Base-by-base conservation (phyloP, 139 green algal species). In the Chlorella sorokiniana region DNA sequence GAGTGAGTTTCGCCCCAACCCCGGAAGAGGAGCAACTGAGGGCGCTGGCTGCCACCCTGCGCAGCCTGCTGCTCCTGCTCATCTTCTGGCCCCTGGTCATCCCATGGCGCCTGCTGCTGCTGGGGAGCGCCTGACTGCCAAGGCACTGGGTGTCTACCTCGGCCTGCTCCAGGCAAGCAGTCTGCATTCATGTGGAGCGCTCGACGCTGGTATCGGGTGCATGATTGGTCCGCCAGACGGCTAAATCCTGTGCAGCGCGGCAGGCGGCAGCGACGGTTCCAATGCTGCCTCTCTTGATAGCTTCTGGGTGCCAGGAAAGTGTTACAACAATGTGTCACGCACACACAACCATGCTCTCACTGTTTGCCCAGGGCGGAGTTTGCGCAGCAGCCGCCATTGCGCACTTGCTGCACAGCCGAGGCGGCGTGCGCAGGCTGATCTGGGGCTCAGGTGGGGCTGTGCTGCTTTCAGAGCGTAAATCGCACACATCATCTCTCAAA, bases 361-460 rank as follows among this genome's bases (percentile, higher is more conserved):
- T 51, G 6, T 14, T 70, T 18, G 61, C 51, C 48, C 51, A 79
- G 73, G 73, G 73, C 27, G 25, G 37, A 23, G 25, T 16, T 2
- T 79, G 54, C 23, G 73, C 73, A 4, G 37, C 54, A 25, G 38
- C 73, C n/a, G 52, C 73, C 1, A 51, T 79, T 2, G 23, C 59
- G 0, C 51, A 69, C 37, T 37, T 79, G 52, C 73, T 79, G 37
- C 54, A 69, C 7, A 79, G 73, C 54, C 73, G 73, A 1, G 73
- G 73, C 11, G 73, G 73, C 8, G 18, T 54, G 37, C 25, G 35
- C 7, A 37, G 41, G 33, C 52, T 79, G 52, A 14, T 68, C 3
- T 79, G 51, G 51, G 73, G 73, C 1, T 35, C 54, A 69, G 73
- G 73, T 69, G 73, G 1, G 69, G 18, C 11, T 59, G 14, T 59